Evolutionary conservation across 805 yeast species (phyloP).

Genomic region (Nadsonia fulvescens): DNA sequence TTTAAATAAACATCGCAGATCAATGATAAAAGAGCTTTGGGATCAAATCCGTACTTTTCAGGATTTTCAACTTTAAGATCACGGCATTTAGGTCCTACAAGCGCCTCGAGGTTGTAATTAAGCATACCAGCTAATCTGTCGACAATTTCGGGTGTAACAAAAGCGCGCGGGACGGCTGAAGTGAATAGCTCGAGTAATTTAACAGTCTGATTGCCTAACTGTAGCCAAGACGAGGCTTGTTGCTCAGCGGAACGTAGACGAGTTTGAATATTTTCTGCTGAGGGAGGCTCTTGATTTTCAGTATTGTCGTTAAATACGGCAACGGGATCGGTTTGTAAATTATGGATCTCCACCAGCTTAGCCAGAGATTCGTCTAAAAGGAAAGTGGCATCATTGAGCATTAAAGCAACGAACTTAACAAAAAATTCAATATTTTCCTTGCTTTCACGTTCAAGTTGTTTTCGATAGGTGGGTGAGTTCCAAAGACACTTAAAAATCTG

Average conservation of each 20-base stretch:
- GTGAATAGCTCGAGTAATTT: constrained; percentile 67
- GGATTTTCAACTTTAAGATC: constrained; percentile 76
- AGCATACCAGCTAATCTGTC: constrained; percentile 92
- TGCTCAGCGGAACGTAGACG: constrained; percentile 48
- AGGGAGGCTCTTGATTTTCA: constrained; percentile 18
- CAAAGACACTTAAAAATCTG: constrained; percentile 69
- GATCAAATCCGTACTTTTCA: constrained; percentile 66
- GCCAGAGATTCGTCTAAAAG: constrained; percentile 78
- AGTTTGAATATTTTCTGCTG: constrained; percentile 36
- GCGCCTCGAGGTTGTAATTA: constrained; percentile 75
- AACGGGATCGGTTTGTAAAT: constrained; percentile 21
- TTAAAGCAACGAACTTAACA: constrained; percentile 79
- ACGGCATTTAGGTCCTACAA: constrained; percentile 90
- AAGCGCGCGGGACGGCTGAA: constrained; percentile 69
- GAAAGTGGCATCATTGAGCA: constrained; percentile 87
- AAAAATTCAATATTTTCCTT: constrained; percentile 61
- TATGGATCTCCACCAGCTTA: constrained; percentile 61
- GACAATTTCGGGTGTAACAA: constrained; percentile 74
- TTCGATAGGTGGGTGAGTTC: constrained; percentile 50
- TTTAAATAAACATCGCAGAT: constrained; percentile 63
- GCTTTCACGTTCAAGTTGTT: constrained; percentile 53
- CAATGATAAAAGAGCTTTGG: constrained; percentile 48
- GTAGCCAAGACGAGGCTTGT: constrained; percentile 67
- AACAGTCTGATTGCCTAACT: constrained; percentile 68
- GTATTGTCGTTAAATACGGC: constrained; percentile 18